These are phyloP conservation scores for Aspergillus taichungensis DNA, from an alignment of 495 filamentous ascomycete genomes.

Conservation along the genomic window DNA sequence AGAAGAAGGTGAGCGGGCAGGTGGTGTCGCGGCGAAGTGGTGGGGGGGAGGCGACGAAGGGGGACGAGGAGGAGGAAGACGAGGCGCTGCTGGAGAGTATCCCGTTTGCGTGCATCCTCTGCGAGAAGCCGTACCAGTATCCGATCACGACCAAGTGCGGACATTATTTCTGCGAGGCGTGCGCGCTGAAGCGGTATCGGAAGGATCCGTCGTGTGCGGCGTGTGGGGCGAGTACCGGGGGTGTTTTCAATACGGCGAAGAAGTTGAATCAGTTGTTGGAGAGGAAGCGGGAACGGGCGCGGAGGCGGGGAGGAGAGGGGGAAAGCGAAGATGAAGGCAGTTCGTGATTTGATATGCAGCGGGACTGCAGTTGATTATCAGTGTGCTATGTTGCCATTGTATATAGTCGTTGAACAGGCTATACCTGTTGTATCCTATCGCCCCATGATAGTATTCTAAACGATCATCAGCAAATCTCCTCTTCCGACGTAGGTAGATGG, in stretches of 20 bases:
- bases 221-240: constrained; percentile 75
- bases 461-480: too few species aligned
- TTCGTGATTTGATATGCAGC: constrained; percentile 8
- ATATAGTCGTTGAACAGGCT: not conserved
- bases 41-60: constrained; percentile 34
- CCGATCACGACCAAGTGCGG: constrained; percentile 86
- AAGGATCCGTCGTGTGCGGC: constrained; percentile 77
- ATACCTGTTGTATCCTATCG: too few species aligned
- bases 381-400: not conserved
- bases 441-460: too few species aligned
- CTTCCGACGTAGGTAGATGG: too few species aligned
- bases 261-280: constrained; percentile 71
- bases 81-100: constrained; percentile 76
- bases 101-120: constrained; percentile 94
- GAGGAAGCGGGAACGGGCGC: constrained; percentile 67
- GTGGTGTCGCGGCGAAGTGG: constrained; percentile 49
- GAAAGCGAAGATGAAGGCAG: constrained; percentile 50
- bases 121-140: constrained; percentile 67
- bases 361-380: constrained; percentile 6
- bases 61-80: constrained; percentile 57
- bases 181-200: constrained; percentile 75
- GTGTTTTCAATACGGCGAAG: constrained; percentile 86
- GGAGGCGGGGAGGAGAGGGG: constrained; percentile 57
- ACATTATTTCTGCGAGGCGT: constrained; percentile 91
- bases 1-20: constrained; percentile 56